Evolutionary conservation across 345 rosid genomes (phyloP).

Genomic region (Brassica rapa): DNA sequence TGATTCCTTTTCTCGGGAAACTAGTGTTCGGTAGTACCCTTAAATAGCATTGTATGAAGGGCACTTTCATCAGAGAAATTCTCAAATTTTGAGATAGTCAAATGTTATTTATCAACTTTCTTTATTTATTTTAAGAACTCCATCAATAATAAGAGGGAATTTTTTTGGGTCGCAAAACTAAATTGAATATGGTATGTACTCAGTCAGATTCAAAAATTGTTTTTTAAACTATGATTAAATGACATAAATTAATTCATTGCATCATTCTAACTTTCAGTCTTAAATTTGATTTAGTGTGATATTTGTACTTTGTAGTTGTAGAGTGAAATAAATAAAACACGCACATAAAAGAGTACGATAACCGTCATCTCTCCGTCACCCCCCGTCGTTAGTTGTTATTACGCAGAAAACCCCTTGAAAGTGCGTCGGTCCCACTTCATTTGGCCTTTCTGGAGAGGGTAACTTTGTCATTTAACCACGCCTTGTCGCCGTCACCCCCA

Average conservation of each 20-base stretch:
- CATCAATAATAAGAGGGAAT: neutral
- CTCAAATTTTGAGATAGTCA: neutral
- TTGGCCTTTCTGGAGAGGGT: neutral
- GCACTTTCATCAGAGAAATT: neutral
- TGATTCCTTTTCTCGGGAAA: conserved; percentile 3
- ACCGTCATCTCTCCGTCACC: conserved; percentile 14
- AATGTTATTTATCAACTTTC: neutral
- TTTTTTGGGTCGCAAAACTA: too few relatives aligned
- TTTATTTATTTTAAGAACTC: neutral
- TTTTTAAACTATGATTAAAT: neutral
- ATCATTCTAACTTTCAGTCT: neutral
- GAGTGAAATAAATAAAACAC: neutral
- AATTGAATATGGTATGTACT: neutral
- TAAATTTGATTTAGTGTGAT: neutral
- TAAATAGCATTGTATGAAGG: neutral
- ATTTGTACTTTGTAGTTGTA: neutral
- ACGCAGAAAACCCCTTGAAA: conserved; percentile 8
- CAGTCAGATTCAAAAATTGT: neutral
- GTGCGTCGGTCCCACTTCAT: neutral
- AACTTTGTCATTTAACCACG: conserved; percentile 4
- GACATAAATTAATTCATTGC: neutral
- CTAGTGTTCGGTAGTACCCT: conserved; percentile 9
- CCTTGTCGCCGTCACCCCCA: conserved; percentile 8
- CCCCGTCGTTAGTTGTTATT: conserved; percentile 26
- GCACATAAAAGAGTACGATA: neutral